phyloP scores from a whole-genome alignment of 1,284 basidiomycete genomes.

The Microbotryum intermedium region DNA sequence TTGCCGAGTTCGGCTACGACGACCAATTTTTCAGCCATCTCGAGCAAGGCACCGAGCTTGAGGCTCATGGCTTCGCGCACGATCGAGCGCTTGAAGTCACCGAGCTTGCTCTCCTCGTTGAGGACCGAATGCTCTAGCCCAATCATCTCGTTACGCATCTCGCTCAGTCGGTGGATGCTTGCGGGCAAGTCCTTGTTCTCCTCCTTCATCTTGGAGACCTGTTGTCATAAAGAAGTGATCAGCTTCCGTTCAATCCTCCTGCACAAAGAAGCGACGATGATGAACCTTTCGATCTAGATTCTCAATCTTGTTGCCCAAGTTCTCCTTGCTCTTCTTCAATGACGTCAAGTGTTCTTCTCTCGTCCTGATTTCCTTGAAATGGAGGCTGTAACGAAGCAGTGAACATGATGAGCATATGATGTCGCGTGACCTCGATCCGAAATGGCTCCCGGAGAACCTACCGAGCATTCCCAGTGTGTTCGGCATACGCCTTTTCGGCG shows the following conservation, averaged over 20 bases:
- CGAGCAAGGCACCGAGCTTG: conserved; percentile 35
- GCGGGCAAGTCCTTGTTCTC: conserved; percentile 35
- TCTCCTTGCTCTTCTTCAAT: conserved; percentile 32
- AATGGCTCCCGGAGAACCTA: conserved; percentile 3
- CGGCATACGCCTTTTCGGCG: conserved; percentile 31
- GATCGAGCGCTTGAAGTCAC: conserved; percentile 25
- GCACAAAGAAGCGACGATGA: background rate
- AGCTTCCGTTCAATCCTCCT: background rate
- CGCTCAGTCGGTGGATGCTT: conserved; percentile 25
- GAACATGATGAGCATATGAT: too few species aligned
- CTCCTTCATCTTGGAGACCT: conserved; percentile 36
- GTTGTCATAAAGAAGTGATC: background rate
- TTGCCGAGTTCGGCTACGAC: conserved; percentile 36
- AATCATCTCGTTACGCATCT: conserved; percentile 34
- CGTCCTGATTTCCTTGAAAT: conserved; percentile 34
- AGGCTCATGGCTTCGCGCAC: conserved; percentile 18
- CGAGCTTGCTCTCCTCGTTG: conserved; percentile 32
- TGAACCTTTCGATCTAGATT: conserved; percentile 33
- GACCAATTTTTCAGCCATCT: conserved; percentile 35
- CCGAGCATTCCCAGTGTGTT: conserved; percentile 33
- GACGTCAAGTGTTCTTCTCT: conserved; percentile 33
- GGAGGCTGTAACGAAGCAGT: conserved; percentile 2
- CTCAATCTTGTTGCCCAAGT: conserved; percentile 32
- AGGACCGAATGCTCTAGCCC: conserved; percentile 34
- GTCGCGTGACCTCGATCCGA: too few species aligned